Conservation (phyloP, 306 rosid genomes). For the Vigna angularis region DNA sequence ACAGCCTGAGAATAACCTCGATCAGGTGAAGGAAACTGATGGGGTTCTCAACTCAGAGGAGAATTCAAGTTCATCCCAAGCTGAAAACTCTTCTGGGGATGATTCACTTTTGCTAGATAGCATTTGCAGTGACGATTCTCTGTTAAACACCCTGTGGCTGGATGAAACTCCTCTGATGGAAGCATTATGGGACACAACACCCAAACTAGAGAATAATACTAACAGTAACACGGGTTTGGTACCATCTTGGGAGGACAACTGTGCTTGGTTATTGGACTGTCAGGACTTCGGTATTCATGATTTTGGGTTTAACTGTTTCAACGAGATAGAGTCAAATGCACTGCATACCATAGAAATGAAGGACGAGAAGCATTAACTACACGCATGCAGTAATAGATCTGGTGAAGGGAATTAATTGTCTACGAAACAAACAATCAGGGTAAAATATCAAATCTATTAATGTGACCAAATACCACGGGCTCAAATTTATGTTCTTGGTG, state of each 20-base stretch:
- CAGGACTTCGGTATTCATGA: conserved; percentile 88
- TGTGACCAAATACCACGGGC: conserved; percentile 44
- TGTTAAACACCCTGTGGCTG: conserved; percentile 61
- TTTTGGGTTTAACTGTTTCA: conserved; percentile 70
- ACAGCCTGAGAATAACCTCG: conserved; percentile 35
- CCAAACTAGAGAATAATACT: conserved; percentile 30
- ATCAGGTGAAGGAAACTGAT: conserved; percentile 40
- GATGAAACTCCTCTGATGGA: conserved; percentile 64
- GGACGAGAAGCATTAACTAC: conserved; percentile 42
- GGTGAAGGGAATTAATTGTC: conserved; percentile 10
- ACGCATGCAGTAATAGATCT: conserved; percentile 27
- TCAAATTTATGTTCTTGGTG: conserved; percentile 40
- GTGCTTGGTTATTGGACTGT: conserved; percentile 77
- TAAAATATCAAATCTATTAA: conserved; percentile 39
- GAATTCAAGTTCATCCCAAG: conserved; percentile 58
- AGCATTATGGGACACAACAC: conserved; percentile 63
- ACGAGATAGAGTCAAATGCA: conserved; percentile 58
- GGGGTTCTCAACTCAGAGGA: conserved; percentile 50
- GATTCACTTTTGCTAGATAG: conserved; percentile 63
- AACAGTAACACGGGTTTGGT: conserved; percentile 45
- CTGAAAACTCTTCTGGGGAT: conserved; percentile 61
- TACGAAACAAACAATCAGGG: not conserved
- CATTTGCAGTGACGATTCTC: conserved; percentile 59
- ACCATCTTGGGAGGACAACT: conserved; percentile 65
- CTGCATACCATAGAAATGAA: conserved; percentile 54